Conservation (phyloP, 2,329 filamentous ascomycete species). For the Aspergillus sp. region DNA sequence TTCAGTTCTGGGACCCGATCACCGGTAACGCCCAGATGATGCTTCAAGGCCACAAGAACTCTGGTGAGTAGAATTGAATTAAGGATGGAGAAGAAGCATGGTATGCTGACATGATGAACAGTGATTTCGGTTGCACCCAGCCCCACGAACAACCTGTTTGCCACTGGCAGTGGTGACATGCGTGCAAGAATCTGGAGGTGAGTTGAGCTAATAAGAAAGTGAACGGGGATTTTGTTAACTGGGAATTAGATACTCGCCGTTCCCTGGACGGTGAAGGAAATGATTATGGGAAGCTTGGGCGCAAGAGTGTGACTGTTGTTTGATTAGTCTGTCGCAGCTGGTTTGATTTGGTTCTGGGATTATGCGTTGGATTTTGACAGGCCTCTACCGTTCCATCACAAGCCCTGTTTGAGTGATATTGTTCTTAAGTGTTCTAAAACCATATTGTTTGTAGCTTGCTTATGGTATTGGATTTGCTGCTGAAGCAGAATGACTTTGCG, state of each 20-base stretch:
- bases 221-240: slow-evolving; percentile 6
- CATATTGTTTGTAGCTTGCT: neutral
- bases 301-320: slow-evolving; percentile 23
- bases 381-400: slow-evolving; percentile 1
- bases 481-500: neutral
- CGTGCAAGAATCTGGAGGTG: slow-evolving; percentile 94
- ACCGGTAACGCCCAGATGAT: slow-evolving; percentile 94
- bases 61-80: slow-evolving; percentile 47
- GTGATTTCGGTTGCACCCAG: slow-evolving; percentile 97
- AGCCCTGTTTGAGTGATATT: slow-evolving; percentile 1
- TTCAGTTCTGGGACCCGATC: slow-evolving; percentile 97
- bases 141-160: slow-evolving; percentile 81
- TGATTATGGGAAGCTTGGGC: slow-evolving; percentile 24
- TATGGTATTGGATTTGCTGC: neutral
- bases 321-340: slow-evolving; percentile 8
- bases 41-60: slow-evolving; percentile 98
- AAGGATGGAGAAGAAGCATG: slow-evolving; percentile 67
- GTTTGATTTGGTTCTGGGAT: slow-evolving; percentile 11
- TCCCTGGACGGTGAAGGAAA: slow-evolving; percentile 33
- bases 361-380: slow-evolving; percentile 8
- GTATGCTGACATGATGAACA: slow-evolving; percentile 43
- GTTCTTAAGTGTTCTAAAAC: neutral
- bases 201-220: slow-evolving; percentile 9
- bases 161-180: slow-evolving; percentile 96
- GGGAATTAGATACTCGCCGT: slow-evolving; percentile 30